phyloP scores from a whole-genome alignment of 805 yeast genomes.

The Debaryomyces maramus region DNA sequence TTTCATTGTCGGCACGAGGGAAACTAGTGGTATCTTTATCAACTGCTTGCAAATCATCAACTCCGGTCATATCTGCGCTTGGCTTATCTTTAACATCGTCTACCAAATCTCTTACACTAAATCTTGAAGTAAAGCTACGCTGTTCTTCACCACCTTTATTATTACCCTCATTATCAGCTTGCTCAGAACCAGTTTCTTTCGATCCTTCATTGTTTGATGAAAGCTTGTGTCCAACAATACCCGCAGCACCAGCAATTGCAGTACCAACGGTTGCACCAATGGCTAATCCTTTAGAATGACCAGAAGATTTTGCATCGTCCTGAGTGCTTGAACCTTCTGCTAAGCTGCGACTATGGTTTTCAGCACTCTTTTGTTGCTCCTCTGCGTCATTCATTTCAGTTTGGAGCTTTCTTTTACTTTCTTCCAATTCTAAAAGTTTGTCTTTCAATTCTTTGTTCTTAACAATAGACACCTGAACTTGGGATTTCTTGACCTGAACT shows the following conservation, averaged over 20 bases:
- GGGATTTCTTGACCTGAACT: constrained; percentile 65
- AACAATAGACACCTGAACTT: constrained; percentile 61
- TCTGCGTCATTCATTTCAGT: constrained; percentile 20
- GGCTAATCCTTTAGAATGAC: constrained; percentile 9
- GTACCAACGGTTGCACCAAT: constrained; percentile 21
- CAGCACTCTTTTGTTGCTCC: constrained; percentile 11
- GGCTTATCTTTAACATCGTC: constrained; percentile 30
- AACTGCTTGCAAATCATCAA: constrained; percentile 16
- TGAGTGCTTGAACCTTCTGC: constrained; percentile 11
- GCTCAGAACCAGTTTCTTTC: no score
- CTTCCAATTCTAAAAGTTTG: constrained; percentile 27
- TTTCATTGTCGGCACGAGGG: neutral
- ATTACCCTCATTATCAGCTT: no score
- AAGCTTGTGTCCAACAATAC: neutral
- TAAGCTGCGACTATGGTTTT: constrained; percentile 4
- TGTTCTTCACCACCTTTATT: neutral
- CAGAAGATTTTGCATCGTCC: neutral
- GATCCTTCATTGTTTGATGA: neutral
- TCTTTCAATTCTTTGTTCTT: constrained; percentile 41
- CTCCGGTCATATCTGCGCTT: constrained; percentile 28
- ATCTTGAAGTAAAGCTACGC: neutral
- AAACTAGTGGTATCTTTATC: constrained; percentile 1
- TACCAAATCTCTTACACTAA: constrained; percentile 15
- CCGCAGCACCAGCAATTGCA: constrained; percentile 8
- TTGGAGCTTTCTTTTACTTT: constrained; percentile 21